Conservation (phyloP, 2,329 filamentous ascomycete species). For the Colletotrichum sp. region DNA sequence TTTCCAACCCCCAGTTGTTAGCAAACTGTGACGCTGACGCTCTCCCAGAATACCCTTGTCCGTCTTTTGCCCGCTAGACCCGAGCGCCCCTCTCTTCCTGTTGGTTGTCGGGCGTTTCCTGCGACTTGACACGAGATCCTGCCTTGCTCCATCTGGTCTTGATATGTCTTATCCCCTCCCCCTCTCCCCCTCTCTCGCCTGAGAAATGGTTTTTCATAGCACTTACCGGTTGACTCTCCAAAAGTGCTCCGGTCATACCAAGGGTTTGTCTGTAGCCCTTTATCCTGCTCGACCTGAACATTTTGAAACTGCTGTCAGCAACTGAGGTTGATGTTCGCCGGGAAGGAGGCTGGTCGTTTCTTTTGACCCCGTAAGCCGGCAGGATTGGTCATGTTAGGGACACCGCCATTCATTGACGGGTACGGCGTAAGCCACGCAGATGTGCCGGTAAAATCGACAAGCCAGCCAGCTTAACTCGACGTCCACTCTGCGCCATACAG, state of each 20-base stretch:
- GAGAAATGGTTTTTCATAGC: background rate
- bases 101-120: background rate
- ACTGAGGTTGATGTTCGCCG: constrained; percentile 4
- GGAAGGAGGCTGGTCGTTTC: background rate
- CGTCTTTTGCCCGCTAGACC: background rate
- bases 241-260: constrained; percentile 33
- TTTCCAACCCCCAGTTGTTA: background rate
- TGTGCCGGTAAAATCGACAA: background rate
- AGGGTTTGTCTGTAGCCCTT: constrained; percentile 21
- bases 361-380: background rate
- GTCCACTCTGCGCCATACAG: background rate
- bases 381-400: background rate
- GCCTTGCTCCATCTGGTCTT: background rate
- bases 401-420: constrained; percentile 5
- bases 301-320: constrained; percentile 25
- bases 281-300: constrained; percentile 24
- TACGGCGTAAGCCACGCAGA: background rate
- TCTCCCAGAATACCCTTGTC: background rate
- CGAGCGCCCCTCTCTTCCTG: background rate
- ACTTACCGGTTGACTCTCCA: constrained; percentile 24
- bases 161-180: background rate
- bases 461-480: background rate
- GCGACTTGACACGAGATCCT: background rate
- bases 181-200: background rate
- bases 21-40: background rate